Evolutionary conservation across 2,329 filamentous ascomycete species (phyloP), one percentile per base, ranked within the genome.

Genomic region (Claviceps monticola): DNA sequence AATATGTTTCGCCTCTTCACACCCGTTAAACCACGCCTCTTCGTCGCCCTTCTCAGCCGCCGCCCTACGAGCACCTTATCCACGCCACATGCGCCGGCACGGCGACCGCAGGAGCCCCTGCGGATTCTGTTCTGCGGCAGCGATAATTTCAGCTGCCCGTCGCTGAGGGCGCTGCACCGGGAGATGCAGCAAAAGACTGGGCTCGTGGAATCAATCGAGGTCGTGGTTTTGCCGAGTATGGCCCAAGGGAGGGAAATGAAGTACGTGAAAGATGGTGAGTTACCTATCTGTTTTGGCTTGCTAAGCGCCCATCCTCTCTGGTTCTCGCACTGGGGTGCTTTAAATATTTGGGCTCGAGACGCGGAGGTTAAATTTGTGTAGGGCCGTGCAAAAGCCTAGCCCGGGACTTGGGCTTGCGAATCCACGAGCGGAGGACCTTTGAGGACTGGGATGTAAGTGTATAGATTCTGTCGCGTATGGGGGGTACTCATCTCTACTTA

Each of bases 41-140:
- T 19, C 39, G 39, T 13, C 17, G 17, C 19, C 38, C 7, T 39
- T n/a, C n/a, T 17, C 34, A 16, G 5, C 13, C 49, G 8, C 49
- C 42, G 34, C 36, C 34, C 14, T 16, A 3, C 43, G 3, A 16
- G 43, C 43, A 9, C 43, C 43, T 13, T 19, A 19, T 26, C 42
- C 43, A 6, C 14, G 11, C 19, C 17, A 9, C 7, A 13, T 9
- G 9, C 51, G 11, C 48, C 19, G 43, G 26, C 38, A 16, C 41
- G 8, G 3, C 17, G 9, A 14, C 17, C 54, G 16, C 71, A 74
- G 0, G 74, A 80, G 4, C 86, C 88, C 3, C 73, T 98, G 36
- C 78, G 83, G 37, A 88, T 98, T 51, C 76, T 98, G 4, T 98
- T 96, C 69, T 97, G 90, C 68, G 93, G 93, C 56, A 93, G 91